These are phyloP conservation scores for Metschnikowia amazonensis DNA, from an alignment of 805 yeast genomes.

Conservation along the genomic window DNA sequence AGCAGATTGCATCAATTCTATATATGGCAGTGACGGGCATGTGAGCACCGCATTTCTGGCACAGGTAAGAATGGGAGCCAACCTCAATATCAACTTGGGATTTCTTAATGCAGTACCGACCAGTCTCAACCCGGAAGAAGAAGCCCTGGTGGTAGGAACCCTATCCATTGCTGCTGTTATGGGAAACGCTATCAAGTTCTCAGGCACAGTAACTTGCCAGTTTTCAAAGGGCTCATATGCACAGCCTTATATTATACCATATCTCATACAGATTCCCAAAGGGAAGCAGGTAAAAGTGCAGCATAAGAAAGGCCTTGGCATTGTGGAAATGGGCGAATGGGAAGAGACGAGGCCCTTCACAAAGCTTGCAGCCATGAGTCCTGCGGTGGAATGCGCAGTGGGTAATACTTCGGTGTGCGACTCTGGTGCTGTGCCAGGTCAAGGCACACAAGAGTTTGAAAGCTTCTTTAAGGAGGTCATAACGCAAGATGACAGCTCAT, in stretches of 20 bases:
- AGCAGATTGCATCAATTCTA: conserved; percentile 12
- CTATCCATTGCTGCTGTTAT: conserved; percentile 6
- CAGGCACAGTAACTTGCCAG: conserved; percentile 15
- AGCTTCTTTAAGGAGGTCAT: neutral
- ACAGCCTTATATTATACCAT: conserved; percentile 16
- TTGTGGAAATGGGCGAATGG: conserved; percentile 11
- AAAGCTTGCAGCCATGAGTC: conserved; percentile 10
- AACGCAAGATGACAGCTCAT: conserved; percentile 7
- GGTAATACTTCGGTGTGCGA: conserved; percentile 13
- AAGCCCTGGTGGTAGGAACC: conserved; percentile 6
- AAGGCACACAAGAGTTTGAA: conserved; percentile 4
- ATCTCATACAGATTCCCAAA: conserved; percentile 11
- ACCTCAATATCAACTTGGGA: conserved; percentile 1
- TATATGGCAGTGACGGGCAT: conserved; percentile 11
- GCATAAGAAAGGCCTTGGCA: conserved; percentile 5
- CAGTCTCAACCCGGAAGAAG: neutral
- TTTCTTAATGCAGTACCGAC: neutral
- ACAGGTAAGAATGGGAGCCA: conserved; percentile 6
- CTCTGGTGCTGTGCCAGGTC: conserved; percentile 7
- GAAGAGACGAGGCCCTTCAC: conserved; percentile 11
- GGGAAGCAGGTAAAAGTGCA: conserved; percentile 8
- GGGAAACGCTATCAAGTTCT: conserved; percentile 9
- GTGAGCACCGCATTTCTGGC: conserved; percentile 10
- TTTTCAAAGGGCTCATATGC: conserved; percentile 11
- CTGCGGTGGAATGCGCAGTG: conserved; percentile 15